These are phyloP conservation scores for Climacium dendroides DNA, from an alignment of 225 moss, liverwort and hornwort species.

Conservation along the genomic window DNA sequence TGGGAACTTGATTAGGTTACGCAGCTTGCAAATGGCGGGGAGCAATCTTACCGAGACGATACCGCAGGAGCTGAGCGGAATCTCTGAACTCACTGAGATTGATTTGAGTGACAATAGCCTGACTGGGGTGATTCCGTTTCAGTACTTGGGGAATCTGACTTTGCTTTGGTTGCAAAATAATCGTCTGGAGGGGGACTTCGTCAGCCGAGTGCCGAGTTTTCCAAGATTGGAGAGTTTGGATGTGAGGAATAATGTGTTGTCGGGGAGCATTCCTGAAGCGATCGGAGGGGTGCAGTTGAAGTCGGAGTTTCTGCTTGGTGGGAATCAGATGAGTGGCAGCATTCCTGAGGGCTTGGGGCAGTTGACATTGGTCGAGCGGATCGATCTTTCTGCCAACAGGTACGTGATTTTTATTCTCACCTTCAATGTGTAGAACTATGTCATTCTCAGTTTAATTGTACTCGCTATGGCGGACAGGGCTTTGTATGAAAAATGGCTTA, in stretches of 20 bases:
- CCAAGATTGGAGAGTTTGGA: conserved; percentile 6
- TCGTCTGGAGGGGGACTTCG: conserved; percentile 17
- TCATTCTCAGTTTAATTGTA: no score
- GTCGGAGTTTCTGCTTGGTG: conserved; percentile 3
- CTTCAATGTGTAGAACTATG: not conserved
- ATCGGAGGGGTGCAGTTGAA: not conserved
- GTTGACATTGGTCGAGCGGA: conserved; percentile 1
- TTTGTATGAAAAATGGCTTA: not conserved
- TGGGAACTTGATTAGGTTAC: conserved; percentile 1
- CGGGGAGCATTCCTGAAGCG: conserved; percentile 16
- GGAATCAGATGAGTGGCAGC: conserved; percentile 17
- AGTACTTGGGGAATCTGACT: not conserved
- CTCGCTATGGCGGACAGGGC: not conserved
- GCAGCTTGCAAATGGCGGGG: not conserved
- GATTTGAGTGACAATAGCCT: conserved; percentile 31
- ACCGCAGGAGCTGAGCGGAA: not conserved
- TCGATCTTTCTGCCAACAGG: conserved; percentile 37
- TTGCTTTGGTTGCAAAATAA: conserved; percentile 26
- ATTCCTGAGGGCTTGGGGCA: conserved; percentile 16
- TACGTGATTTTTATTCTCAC: not conserved
- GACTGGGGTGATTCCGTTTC: conserved; percentile 6
- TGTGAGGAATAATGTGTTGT: conserved; percentile 15
- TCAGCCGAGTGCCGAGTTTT: not conserved
- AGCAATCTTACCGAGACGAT: not conserved
- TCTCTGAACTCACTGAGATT: not conserved